Evolutionary conservation across 768 basidiomycete genomes (phyloP), one percentile per base, ranked within the genome.

Genomic region (Collybia nuda): DNA sequence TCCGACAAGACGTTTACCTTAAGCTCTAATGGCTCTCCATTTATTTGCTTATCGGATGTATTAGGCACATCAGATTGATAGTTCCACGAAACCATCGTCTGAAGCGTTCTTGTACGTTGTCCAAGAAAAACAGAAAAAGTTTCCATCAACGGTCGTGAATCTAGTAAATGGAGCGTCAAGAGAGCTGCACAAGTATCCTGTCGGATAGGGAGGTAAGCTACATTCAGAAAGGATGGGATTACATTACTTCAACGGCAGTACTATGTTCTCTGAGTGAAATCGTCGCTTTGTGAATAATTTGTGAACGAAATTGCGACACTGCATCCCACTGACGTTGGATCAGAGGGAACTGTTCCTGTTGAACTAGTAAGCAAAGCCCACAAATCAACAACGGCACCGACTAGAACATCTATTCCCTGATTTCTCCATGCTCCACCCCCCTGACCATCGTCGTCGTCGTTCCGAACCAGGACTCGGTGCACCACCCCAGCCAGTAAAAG

Each of bases 251-350:
- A 11, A 75, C 63, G 6, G 85, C 70, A n/a, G 75, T 65, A 6
- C 70, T 68, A 32, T 71, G 65, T 55, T 87, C 81, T 41, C 91
- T 82, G 15, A 97, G 72, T n/a, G 84, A 87, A 40, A 90, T 65
- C 0, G 86, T 92, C n/a, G 94, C 90, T 60, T 85, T 86, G 57
- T 94, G 89, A 18, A 89, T 81, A 54, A 98, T 95, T 61, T 96
- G 93, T 1, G 86, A 74, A 39, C 93, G 85, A 62, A 96, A 93
- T 56, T 89, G 90, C 4, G 85, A 82, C 6, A 98, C 82, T 1
- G 82, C 77, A 50, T 96, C 95, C 95, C 94, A 98, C 67, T 98
- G 95, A 29, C 92, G 85, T 56, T 93, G 88, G 2, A 93, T 82
- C 4, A 98, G 73, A 22, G 94, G 92, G 56, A 95, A 88, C 67